Evolutionary conservation across 345 rosid species (phyloP), one percentile per base, ranked within the genome.

Genomic region (Hibiscus tridactylites): DNA sequence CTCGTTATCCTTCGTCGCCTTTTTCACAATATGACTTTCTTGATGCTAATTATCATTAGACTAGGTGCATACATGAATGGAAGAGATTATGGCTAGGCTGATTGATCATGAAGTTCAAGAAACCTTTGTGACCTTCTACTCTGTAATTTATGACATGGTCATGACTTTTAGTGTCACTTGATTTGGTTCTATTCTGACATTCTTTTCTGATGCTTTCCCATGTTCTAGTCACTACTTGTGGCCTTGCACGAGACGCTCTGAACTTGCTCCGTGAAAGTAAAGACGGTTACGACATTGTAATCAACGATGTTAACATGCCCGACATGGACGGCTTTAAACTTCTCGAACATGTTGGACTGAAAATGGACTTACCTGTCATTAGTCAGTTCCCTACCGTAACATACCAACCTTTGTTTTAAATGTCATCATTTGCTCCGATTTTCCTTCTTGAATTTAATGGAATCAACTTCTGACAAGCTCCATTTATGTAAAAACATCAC

Each of bases 261-360:
- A 78, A 49, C 78, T 68, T 90, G 75, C 95, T 91, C 6, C 91
- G 97, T 0, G 96, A 91, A 71, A 86, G 87, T 80, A 91, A 91
- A 78, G 96, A 89, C 47, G 91, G 93, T 21, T 94, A 81, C 70
- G 98, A 91, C 77, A 94, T 91, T 39, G 98, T 94, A 42, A 90
- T 94, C 73, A 94, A 96, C 63, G 98, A 90, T 70, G 97, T 94
- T 9, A 90, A 91, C 86, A 94, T 94, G 98, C 98, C 98, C n/a
- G 98, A 94, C 83, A 94, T 94, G 98, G 98, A 94, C 46, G 98
- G 97, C 4, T 94, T 94, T 75, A 94, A 91, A 73, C 98, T 94
- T 72, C 92, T 94, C 3, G 98, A 94, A 73, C 95, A 81, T 28
- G 97, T 94, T 70, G 98, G 98, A 54, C 92, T 94, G 15, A 97